A percentile compares a stretch with the other conserved stretches of the same genome.
Evolutionary conservation across 106 monocot species (phyloP).

Genomic region (Dendrobium catenatum): DNA sequence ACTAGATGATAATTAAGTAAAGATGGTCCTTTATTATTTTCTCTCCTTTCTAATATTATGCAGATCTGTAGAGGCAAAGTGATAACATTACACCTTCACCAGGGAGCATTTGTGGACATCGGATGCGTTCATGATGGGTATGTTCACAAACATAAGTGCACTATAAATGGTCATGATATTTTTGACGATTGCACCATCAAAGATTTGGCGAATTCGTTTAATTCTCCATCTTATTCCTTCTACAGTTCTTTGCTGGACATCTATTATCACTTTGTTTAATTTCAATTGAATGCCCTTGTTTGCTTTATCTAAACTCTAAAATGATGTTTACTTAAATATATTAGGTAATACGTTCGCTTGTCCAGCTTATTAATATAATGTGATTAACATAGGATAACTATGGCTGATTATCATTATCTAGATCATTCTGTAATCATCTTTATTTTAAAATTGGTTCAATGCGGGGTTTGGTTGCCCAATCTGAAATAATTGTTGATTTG

Average conservation of each 20-base stretch:
- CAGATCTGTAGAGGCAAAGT: slow-evolving; percentile 92
- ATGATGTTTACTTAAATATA: no score
- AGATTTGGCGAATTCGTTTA: neutral
- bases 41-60: no score
- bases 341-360: neutral
- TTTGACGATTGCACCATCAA: neutral
- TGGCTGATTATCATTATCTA: no score
- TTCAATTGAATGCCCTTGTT: neutral
- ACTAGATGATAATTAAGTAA: no score
- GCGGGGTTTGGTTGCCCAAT: no score
- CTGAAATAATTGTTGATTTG: no score
- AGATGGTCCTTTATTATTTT: no score
- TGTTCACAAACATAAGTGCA: slow-evolving; percentile 1
- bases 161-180: neutral
- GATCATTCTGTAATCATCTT: no score
- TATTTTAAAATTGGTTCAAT: no score
- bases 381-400: neutral
- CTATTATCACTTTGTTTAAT: neutral
- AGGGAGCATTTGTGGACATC: slow-evolving; percentile 97
- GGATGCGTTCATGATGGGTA: slow-evolving; percentile 96
- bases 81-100: slow-evolving; percentile 69
- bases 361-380: neutral
- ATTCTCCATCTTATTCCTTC: no score
- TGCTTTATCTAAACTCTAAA: no score
- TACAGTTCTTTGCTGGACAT: neutral